phyloP scores from a whole-genome alignment of 352 stramenopile genomes.

The Achlya hypogyna region DNA sequence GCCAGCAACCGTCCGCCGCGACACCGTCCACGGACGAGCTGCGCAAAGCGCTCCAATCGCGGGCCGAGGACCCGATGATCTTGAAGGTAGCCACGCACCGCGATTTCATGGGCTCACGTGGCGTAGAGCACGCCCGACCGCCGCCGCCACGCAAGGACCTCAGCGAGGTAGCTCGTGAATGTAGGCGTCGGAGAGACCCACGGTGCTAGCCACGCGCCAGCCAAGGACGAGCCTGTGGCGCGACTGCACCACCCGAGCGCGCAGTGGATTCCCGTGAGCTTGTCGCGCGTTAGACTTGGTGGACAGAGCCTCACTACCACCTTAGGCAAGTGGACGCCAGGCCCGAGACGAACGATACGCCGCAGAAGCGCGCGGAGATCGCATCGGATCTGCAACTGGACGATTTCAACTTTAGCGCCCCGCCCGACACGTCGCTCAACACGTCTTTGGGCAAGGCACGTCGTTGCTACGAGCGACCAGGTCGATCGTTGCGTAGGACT shows the following conservation, averaged over 20 bases:
- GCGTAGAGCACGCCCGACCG: not conserved
- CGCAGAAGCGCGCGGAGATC: not conserved
- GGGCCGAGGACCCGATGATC: slow-evolving; percentile 15
- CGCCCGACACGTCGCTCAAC: slow-evolving; percentile 31
- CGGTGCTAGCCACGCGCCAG: not conserved
- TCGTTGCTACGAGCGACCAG: not conserved
- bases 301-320: no score
- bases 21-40: not conserved
- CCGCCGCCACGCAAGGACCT: not conserved
- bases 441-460: slow-evolving; percentile 43
- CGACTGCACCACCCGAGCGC: not conserved
- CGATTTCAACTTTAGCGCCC: slow-evolving; percentile 45
- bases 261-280: slow-evolving; percentile 5
- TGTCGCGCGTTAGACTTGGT: no score
- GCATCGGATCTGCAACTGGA: slow-evolving; percentile 52
- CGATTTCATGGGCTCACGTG: not conserved
- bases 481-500: slow-evolving; percentile 34
- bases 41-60: slow-evolving; percentile 9
- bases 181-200: not conserved
- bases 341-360: slow-evolving; percentile 12
- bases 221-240: not conserved
- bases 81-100: not conserved
- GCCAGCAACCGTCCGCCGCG: not conserved
- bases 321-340: not conserved
- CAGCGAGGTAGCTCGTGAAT: not conserved